Evolutionary conservation across 176 grass and related monocot species (phyloP), one percentile per base, ranked within the genome.

Genomic region (Chrysopogon serrulatus): DNA sequence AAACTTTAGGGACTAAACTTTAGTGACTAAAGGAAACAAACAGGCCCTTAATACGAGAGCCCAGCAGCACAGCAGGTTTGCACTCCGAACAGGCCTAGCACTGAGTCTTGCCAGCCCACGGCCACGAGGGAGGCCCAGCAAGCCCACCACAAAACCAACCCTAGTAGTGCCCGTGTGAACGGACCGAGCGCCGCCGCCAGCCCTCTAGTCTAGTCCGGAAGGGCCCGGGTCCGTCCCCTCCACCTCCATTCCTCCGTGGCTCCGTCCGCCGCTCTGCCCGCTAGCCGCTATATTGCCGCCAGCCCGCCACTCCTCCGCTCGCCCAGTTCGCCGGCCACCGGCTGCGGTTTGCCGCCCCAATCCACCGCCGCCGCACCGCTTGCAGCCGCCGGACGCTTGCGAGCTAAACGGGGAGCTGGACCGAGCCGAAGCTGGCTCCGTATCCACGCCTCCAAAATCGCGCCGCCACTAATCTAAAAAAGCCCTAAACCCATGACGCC

Each of bases 401-500:
- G 23, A 59, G 54, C 54, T 59, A 59, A 26, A 59, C 54, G 1
- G 51, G n/a, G 51, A 56, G 51, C 51, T 56, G 10, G 9, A 12
- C 23, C 3, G 54, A 59, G n/a, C 54, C 54, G 10, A 59, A 59
- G 54, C 53, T 26, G 54, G 54, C 53, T 24, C 53, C 21, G 5
- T 4, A 56, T 1, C 49, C 51, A 56, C 51, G 9, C 51, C 51
- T 54, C 54, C 54, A 59, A 59, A 59, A 11, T 1, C 54, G 54
- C 54, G 54, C 23, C 54, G 54, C 54, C 54, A 59, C 23, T 57
- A 57, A 1, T 26, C n/a, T 59, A 86, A 77, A 90, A 86, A 77
- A 90, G 81, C 88, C 88, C 73, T 86, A 86, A 86, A 86, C 64
- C 71, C 65, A 90, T 90, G 88, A 79, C 73, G 88, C 48, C 79